A percentile compares a stretch with the other conserved stretches of the same genome.
phyloP scores from a whole-genome alignment of 331 rosid species.

The Malus hybrid region DNA sequence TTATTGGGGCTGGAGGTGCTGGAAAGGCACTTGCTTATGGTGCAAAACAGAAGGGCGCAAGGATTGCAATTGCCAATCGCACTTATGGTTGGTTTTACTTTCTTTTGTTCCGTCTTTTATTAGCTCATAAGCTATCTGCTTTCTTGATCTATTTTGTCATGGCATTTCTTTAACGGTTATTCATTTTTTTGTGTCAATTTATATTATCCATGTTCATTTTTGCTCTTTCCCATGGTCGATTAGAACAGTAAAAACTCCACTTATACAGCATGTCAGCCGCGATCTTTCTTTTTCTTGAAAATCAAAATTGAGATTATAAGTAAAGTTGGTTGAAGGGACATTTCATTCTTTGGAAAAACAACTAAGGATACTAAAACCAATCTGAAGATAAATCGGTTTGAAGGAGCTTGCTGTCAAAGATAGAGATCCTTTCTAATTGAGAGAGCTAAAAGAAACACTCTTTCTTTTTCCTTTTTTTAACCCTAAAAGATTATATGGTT shows the following conservation, averaged over 20 bases:
- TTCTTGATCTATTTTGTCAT: neutral
- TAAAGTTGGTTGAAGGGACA: neutral
- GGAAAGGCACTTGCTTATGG: constrained; percentile 97
- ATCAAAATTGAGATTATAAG: neutral
- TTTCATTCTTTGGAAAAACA: neutral
- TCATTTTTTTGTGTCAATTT: neutral
- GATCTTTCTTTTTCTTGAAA: neutral
- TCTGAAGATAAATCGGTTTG: neutral
- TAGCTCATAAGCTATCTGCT: neutral
- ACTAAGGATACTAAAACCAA: neutral
- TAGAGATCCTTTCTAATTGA: neutral
- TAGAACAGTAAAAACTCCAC: neutral
- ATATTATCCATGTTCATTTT: too few species aligned
- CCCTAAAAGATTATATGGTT: neutral
- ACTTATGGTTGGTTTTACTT: constrained; percentile 60
- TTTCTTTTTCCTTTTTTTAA: neutral
- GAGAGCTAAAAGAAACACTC: neutral
- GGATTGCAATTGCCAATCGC: constrained; percentile 87
- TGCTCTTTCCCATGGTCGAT: neutral
- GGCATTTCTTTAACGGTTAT: neutral
- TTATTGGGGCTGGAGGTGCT: constrained; percentile 97
- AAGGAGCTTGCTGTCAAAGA: neutral
- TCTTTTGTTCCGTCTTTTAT: neutral
- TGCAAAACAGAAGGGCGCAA: constrained; percentile 86
- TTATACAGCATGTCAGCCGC: neutral